Base-by-base conservation (phyloP, 257 asterid genomes). In the Petrea volubilis region DNA sequence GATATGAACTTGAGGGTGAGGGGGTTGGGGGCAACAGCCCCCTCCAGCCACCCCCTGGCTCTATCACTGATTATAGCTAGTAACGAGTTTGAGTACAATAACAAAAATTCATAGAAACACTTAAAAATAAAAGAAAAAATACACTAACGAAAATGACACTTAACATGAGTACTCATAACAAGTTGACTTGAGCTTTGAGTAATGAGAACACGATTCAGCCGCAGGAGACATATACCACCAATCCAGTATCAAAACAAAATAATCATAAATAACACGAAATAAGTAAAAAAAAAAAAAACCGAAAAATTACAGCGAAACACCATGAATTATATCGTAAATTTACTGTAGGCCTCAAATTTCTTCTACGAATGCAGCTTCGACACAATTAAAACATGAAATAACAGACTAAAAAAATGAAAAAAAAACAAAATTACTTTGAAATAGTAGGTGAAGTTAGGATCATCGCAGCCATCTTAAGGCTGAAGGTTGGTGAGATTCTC, bases 391-490 rank as follows among this genome's bases (percentile, higher is more conserved):
- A 47, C 0, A n/a, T 11, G 55, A 3, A 17, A n/a, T n/a, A 47
- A n/a, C n/a, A 47, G 5, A 23, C n/a, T n/a, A n/a, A 33, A 11
- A 8, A 24, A 53, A 23, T 6, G 23, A 17, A 55, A 55, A n/a
- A n/a, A n/a, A n/a, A n/a, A n/a, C n/a, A n/a, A n/a, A 24, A 55
- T 55, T 55, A 55, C 98, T 92, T 92, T 90, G 81, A 88, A 80
- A 83, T 79, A 74, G 85, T 78, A 92, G 38, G 85, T 53, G 90
- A 86, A 82, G 86, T 77, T 82, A 61, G 89, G 86, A 72, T 92
- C 92, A 67, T 85, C 84, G 58, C 89, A 85, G 17, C 98, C 98
- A 63, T 79, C 98, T 47, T 85, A 87, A 59, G 96, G 98, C 85
- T 86, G 96, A 74, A 92, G 88, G 49, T 81, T 73, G 38, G 94